Evolutionary conservation across 148 eudicot genomes (phyloP), one percentile per base, ranked within the genome.

Genomic region (Polygonum aviculare): DNA sequence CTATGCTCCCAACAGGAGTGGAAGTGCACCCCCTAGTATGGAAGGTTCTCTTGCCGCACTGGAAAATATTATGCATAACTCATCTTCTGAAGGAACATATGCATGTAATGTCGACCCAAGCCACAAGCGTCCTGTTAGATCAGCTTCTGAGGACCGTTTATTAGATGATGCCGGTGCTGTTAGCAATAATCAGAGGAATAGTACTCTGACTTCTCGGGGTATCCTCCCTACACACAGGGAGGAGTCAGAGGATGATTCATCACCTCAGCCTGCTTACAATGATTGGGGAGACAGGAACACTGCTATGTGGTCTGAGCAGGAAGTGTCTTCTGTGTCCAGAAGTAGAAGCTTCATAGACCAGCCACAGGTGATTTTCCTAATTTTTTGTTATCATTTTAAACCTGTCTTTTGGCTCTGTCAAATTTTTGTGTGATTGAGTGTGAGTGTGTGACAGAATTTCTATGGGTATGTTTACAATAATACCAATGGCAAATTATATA

Each of bases 21-120:
- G 90, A 33, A 90, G 97, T 83, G 95, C 94, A 67, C 97, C 98
- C 69, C 93, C 98, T 72, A 90, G 85, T 78, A 89, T 94, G 85
- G 95, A 91, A 80, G 97, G 98, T 48, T 91, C 97, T 4, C 76
- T 90, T 81, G 81, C 87, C 33, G 90, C 98, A 72, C 81, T 86
- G 74, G 86, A 82, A 77, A 85, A 87, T 84, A 85, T 89, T 54
- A 82, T 89, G 79, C 87, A 82, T 48, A 82, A 71, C 62, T 81
- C 90, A 50, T 86, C 91, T 40, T 84, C 84, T 69, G 76, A 76
- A 77, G 79, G 82, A 19, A 82, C 84, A 54, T 80, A 82, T 67
- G 73, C 78, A 75, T 80, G 83, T 51, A 81, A 82, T 78, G 78
- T 77, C 22, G 70, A 67, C 44, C 10, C 44, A 60, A 60, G 38